Conservation (phyloP, 805 yeast species). For the Candida parachauliodes region DNA sequence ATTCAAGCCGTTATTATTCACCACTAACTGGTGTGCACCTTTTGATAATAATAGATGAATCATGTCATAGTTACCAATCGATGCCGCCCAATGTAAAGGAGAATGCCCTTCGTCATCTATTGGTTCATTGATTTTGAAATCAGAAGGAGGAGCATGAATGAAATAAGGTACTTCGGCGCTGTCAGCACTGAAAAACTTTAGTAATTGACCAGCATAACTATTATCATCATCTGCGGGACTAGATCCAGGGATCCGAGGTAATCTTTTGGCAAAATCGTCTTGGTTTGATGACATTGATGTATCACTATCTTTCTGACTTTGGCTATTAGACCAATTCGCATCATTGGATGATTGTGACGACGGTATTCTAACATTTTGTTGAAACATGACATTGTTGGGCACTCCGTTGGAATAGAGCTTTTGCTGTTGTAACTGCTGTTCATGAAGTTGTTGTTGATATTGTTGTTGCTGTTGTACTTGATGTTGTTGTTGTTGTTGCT, state of each 20-base stretch:
- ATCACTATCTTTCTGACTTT: constrained; percentile 32
- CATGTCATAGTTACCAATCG: constrained; percentile 82
- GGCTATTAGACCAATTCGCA: constrained; percentile 36
- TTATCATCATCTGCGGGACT: constrained; percentile 47
- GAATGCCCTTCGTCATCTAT: constrained; percentile 95
- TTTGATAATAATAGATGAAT: constrained; percentile 70
- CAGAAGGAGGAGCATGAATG: constrained; percentile 58
- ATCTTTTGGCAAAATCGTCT: constrained; percentile 16
- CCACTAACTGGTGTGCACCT: constrained; percentile 63
- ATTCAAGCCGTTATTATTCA: constrained; percentile 70
- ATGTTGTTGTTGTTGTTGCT: constrained; percentile 14
- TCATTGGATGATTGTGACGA: constrained; percentile 40
- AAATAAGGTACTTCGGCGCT: constrained; percentile 56
- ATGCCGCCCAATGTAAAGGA: constrained; percentile 95
- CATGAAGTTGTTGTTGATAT: constrained; percentile 20
- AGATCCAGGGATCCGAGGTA: constrained; percentile 38
- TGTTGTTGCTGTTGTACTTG: constrained; percentile 19
- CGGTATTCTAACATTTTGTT: constrained; percentile 10
- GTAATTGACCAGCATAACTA: constrained; percentile 35
- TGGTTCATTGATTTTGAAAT: constrained; percentile 66
- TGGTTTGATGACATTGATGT: constrained; percentile 32
- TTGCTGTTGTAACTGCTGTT: constrained; percentile 17
- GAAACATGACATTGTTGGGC: constrained; percentile 8
- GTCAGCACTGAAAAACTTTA: constrained; percentile 42
- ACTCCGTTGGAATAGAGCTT: constrained; percentile 8